Evolutionary conservation across 208 protist genomes (phyloP), one percentile per base, ranked within the genome.

Genomic region (Wallacemonas sp.): DNA sequence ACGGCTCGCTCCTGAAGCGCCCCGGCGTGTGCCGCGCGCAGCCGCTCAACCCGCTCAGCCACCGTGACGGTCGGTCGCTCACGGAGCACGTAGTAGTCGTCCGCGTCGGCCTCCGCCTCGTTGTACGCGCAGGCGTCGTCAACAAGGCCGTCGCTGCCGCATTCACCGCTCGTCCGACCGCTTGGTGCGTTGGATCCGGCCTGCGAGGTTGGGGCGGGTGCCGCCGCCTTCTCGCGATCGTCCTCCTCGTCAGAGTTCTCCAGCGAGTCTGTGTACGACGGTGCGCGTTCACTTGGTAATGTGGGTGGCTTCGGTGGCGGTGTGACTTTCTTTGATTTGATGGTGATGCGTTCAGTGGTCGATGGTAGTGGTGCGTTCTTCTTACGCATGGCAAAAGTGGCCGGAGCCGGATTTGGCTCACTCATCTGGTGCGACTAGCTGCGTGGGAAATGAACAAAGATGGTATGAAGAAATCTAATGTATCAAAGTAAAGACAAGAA

Each of bases 11-110:
- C 72, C 24, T 66, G 60, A 5, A 81, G 71, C n/a, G 75, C 66
- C 26, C 76, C 64, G 29, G 85, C 68, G 24, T 82, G 75, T 30
- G 64, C 64, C 48, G 87, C 78, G 24, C 77, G 62, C 30, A 91
- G 41, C 1, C 65, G 56, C 72, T 74, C 47, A 2, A 80, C 48
- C 0, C 80, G 83, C 68, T 95, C 81, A 24, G 78, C 76, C 49
- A 76, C 67, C 24, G 84, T 81, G 44, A 78, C 23, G 16, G 61
- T 23, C n/a, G 75, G 66, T 1, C 32, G 33, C n/a, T 70, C 38
- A 5, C 36, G 23, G 6, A 68, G 46, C 14, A 44, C 61, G 67
- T 75, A 75, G 39, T 75, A 70, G 24, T 52, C 55, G 1, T 72
- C 74, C 6, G 64, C 72, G 16, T 65, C 48, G 26, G 24, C 54